Percentiles rank a stretch among this genome's conserved stretches.
Conservation (phyloP, 176 grass and related monocot genomes). For the Avena insularis region DNA sequence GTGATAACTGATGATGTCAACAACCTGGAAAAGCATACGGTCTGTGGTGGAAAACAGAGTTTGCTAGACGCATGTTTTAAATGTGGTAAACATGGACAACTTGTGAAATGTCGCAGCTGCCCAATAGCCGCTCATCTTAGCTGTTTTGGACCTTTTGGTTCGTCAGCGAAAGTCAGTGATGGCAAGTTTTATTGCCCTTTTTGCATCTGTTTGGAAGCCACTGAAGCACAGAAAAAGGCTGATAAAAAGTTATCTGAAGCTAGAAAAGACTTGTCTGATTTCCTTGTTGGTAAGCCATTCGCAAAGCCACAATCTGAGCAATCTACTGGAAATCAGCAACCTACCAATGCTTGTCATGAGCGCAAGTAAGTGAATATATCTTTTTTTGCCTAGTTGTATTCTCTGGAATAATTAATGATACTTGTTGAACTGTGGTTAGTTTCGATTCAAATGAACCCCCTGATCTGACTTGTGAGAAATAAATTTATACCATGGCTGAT, state of each 20-base stretch:
- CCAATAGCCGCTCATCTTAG: slow-evolving; percentile 31
- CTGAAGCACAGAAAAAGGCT: slow-evolving; percentile 37
- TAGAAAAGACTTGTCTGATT: slow-evolving; percentile 15
- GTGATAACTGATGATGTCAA: slow-evolving; percentile 32
- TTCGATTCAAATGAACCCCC: not conserved
- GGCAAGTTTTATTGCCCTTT: slow-evolving; percentile 51
- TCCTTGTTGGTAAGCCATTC: slow-evolving; percentile 7
- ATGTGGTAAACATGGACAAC: slow-evolving; percentile 50
- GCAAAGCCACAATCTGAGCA: not conserved
- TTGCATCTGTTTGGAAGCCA: slow-evolving; percentile 47
- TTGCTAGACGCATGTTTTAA: slow-evolving; percentile 50
- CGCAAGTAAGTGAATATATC: no score
- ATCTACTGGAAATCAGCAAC: slow-evolving; percentile 4
- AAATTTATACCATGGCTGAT: not conserved
- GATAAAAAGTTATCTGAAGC: slow-evolving; percentile 41
- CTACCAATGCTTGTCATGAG: not conserved
- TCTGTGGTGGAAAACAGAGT: slow-evolving; percentile 2
- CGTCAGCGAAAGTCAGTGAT: slow-evolving; percentile 11
- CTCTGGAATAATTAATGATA: not conserved
- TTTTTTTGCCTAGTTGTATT: not conserved
- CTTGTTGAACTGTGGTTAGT: not conserved
- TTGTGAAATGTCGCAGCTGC: slow-evolving; percentile 53
- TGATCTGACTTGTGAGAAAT: not conserved
- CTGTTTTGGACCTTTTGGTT: slow-evolving; percentile 35
- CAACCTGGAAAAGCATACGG: slow-evolving; percentile 3